Base-by-base conservation (phyloP, 1,284 basidiomycete species). In the Heliocybe sulcata region DNA sequence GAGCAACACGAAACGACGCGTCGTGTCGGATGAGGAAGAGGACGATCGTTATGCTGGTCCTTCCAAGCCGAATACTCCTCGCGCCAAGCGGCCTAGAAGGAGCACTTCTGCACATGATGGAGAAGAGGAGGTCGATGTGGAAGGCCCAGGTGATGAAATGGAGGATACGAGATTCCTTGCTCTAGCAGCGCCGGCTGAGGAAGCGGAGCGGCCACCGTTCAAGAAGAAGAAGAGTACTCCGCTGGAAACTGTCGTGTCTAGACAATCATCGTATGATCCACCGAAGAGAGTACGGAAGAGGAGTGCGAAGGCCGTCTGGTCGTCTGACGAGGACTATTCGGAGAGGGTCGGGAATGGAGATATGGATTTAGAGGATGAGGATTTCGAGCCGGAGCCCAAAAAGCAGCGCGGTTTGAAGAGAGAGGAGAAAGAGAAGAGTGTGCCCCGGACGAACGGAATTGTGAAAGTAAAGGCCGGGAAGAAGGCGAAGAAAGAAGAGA, bases 321-420 rank as follows among this genome's bases (percentile, higher is more conserved):
- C 31, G 50, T 29, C 25, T 3, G 50, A 52, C 22, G 50, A 52
- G 11, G 50, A 52, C 31, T 25, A 31, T 11, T 19, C 23, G 10
- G 50, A 31, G 26, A 16, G 4, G 23, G 25, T 29, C 31, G 50
- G 31, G n/a, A 29, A 25, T 52, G 50, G 20, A 20, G 50, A 22
- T 9, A 35, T 35, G 35, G 52, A 53, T 35, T 11, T 45, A n/a
- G 52, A 53, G 35, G 52, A 53, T 45, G 31, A 42, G 22, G 52
- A 45, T 31, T 45, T 53, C 25, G 52, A 38, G 11, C 20, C 52
- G 9, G 19, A 20, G 35, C 10, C 2, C 6, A 10, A 33, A 11
- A 16, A n/a, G 35, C 27, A 45, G 14, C 10, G n/a, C 14, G 20
- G 20, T 25, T 8, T 12, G 14, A n/a, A 19, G 19, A 12, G 8